These are phyloP conservation scores for Hyaloperonospora brassicae DNA, from an alignment of 352 stramenopile genomes.

Conservation along the genomic window DNA sequence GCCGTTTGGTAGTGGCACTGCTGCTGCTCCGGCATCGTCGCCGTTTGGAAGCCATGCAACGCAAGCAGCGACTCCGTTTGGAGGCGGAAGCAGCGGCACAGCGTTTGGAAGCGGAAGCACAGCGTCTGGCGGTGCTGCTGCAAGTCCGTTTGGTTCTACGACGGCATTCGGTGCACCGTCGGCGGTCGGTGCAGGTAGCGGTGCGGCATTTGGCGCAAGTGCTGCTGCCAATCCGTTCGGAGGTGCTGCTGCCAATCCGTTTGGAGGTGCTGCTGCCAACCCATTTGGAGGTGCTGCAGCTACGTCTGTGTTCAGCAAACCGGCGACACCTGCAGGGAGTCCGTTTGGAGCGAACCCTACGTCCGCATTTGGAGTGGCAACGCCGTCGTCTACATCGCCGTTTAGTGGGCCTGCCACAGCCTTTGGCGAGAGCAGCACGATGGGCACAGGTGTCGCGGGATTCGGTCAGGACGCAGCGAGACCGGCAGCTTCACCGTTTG, in stretches of 20 bases:
- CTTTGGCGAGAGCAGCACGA: constrained; percentile 10
- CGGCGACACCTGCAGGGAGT: constrained; percentile 18
- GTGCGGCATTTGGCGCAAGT: constrained; percentile 16
- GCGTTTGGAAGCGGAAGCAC: constrained; percentile 14
- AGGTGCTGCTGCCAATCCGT: constrained; percentile 14
- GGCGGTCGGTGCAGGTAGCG: constrained; percentile 10
- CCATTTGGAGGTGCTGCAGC: constrained; percentile 19
- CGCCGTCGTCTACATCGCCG: constrained; percentile 15
- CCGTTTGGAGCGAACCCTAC: constrained; percentile 26
- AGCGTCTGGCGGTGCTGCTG: constrained; percentile 18
- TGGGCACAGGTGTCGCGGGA: constrained; percentile 6
- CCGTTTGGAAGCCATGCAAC: constrained; percentile 16
- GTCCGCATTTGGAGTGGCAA: constrained; percentile 22
- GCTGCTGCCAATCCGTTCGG: constrained; percentile 21
- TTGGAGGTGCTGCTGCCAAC: constrained; percentile 15
- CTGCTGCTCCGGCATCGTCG: constrained; percentile 7
- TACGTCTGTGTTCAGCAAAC: constrained; percentile 23
- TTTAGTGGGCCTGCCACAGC: constrained; percentile 19
- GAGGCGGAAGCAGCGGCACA: constrained; percentile 7
- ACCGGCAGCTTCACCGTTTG: constrained; percentile 19
- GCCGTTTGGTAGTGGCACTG: constrained; percentile 7
- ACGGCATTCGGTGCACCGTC: constrained; percentile 27
- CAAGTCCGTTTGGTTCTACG: constrained; percentile 30
- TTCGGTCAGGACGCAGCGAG: constrained; percentile 7
- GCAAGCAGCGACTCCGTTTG: constrained; percentile 27